These are phyloP conservation scores for Brassica hybrid DNA, from an alignment of 441 rosid genomes.

Conservation along the genomic window DNA sequence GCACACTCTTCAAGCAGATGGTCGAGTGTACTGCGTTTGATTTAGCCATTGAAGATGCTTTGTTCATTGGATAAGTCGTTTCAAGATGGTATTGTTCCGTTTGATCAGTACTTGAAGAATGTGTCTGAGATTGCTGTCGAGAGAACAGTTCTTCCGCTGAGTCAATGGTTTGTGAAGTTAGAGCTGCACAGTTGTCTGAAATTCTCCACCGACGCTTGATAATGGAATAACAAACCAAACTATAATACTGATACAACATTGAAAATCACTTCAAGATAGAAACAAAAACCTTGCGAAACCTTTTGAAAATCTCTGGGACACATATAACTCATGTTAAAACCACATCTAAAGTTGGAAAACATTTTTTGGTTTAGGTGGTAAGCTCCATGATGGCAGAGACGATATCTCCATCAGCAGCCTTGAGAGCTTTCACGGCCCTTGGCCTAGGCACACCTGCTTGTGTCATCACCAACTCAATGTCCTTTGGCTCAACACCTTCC, in stretches of 20 bases:
- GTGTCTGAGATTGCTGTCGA: conserved; percentile 46
- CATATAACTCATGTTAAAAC: background rate
- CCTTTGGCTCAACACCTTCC: conserved; percentile 76
- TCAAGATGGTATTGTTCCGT: conserved; percentile 78
- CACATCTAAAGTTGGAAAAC: conserved; percentile 21
- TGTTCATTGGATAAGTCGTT: conserved; percentile 82
- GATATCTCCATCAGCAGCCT: conserved; percentile 77
- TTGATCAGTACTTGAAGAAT: conserved; percentile 86
- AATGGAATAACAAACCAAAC: too few species aligned
- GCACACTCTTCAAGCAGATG: conserved; percentile 76
- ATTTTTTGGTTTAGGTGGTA: conserved; percentile 51
- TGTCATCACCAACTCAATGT: conserved; percentile 88
- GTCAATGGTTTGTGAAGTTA: too few species aligned
- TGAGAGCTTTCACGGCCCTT: conserved; percentile 78
- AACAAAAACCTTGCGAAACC: too few species aligned
- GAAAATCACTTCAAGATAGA: too few species aligned
- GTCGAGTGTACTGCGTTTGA: conserved; percentile 73
- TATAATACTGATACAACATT: too few species aligned
- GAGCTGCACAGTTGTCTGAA: too few species aligned
- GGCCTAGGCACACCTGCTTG: conserved; percentile 80
- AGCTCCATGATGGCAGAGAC: conserved; percentile 92
- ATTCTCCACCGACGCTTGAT: too few species aligned
- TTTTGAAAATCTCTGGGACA: too few species aligned
- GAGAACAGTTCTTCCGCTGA: too few species aligned
- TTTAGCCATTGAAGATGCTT: conserved; percentile 42